Conservation (phyloP, 805 yeast genomes). For the Metschnikowia koreensis region DNA sequence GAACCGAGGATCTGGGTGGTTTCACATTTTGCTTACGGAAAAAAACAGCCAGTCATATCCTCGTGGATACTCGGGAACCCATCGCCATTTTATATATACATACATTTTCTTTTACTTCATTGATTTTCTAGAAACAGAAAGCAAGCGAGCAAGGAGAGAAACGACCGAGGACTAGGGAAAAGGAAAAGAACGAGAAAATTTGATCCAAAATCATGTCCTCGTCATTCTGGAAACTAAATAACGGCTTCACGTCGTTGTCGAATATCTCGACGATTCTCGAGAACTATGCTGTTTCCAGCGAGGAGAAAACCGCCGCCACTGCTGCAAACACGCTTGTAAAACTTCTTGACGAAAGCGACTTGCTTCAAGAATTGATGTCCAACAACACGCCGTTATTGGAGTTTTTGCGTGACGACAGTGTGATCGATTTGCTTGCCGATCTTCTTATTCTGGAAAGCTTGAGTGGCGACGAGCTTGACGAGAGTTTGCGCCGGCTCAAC, state of each 20-base stretch:
- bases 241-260: constrained; percentile 44
- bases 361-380: constrained; percentile 55
- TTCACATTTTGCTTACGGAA: no score
- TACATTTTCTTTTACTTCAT: no score
- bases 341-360: constrained; percentile 42
- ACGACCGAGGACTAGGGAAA: no score
- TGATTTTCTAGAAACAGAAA: no score
- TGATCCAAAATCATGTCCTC: constrained; percentile 36
- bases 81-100: no score
- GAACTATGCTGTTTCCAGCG: constrained; percentile 24
- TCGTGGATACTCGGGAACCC: no score
- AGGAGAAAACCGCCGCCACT: constrained; percentile 16
- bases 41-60: no score
- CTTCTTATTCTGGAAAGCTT: constrained; percentile 30
- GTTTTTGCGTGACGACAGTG: constrained; percentile 56
- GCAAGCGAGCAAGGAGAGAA: no score
- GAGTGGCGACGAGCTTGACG: constrained; percentile 18
- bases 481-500: constrained; percentile 15
- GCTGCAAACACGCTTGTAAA: constrained; percentile 30
- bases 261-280: constrained; percentile 42
- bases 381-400: constrained; percentile 75
- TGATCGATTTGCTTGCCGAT: constrained; percentile 37
- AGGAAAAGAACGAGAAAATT: no score
- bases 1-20: no score
- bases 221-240: constrained; percentile 47